Percentiles rank a stretch among this genome's conserved stretches.
These are phyloP conservation scores for Podaxis sp. DNA, from an alignment of 768 basidiomycete species.

Conservation along the genomic window DNA sequence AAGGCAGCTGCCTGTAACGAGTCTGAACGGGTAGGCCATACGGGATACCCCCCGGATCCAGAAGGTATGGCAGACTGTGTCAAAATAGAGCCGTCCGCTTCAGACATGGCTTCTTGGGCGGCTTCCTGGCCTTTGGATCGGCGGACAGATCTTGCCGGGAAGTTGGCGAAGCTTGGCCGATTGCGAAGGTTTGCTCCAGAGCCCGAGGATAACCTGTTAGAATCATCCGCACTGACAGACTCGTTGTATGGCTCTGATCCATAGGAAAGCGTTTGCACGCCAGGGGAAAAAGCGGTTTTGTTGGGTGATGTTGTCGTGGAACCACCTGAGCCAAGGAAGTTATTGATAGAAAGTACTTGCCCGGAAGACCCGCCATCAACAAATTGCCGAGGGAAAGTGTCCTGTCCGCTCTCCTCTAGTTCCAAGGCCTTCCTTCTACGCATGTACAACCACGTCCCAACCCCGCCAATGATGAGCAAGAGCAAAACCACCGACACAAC, in stretches of 20 bases:
- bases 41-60: neutral
- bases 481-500: slow-evolving; percentile 30
- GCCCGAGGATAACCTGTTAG: slow-evolving; percentile 1
- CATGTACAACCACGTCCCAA: slow-evolving; percentile 19
- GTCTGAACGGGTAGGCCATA: slow-evolving; percentile 11
- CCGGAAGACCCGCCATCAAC: slow-evolving; percentile 11
- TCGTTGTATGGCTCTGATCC: neutral
- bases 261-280: neutral
- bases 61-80: neutral
- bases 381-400: slow-evolving; percentile 19
- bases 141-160: slow-evolving; percentile 19
- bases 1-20: slow-evolving; percentile 5
- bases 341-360: slow-evolving; percentile 19
- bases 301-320: slow-evolving; percentile 7
- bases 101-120: slow-evolving; percentile 11
- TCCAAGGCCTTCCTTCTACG: slow-evolving; percentile 14
- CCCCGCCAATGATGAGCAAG: slow-evolving; percentile 24
- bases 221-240: neutral
- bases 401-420: slow-evolving; percentile 6
- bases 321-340: slow-evolving; percentile 10
- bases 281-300: neutral
- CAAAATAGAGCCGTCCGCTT: neutral
- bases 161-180: slow-evolving; percentile 12
- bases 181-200: neutral
- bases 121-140: slow-evolving; percentile 23